Conservation (phyloP, 768 basidiomycete species). For the Gloeopeniophorella convolvens region DNA sequence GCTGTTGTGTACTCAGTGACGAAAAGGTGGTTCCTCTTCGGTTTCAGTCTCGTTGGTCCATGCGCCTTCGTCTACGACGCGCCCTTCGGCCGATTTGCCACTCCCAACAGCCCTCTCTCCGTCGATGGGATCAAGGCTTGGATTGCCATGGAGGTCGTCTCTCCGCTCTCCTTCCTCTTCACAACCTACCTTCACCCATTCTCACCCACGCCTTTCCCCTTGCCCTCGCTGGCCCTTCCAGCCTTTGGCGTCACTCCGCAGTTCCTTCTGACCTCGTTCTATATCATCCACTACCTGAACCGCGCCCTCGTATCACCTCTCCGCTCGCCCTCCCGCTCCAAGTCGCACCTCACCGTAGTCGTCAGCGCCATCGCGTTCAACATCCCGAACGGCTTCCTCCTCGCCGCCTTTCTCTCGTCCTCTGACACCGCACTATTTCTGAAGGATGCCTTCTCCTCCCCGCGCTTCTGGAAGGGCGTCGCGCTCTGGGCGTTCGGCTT, state of each 20-base stretch:
- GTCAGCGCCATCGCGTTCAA: conserved; percentile 60
- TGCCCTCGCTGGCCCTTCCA: conserved; percentile 35
- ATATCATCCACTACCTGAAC: conserved; percentile 74
- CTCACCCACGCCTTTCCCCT: conserved; percentile 28
- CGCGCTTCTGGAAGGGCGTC: conserved; percentile 58
- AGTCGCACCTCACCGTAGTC: conserved; percentile 62
- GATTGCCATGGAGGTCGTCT: conserved; percentile 72
- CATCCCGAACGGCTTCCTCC: conserved; percentile 57
- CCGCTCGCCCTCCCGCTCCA: conserved; percentile 72
- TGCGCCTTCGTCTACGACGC: conserved; percentile 54
- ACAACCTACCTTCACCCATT: conserved; percentile 45
- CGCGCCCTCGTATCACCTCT: conserved; percentile 76
- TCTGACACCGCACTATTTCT: conserved; percentile 42
- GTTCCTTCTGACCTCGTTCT: conserved; percentile 48
- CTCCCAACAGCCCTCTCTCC: conserved; percentile 40
- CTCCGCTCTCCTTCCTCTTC: conserved; percentile 50
- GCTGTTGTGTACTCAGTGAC: neutral
- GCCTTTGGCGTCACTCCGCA: conserved; percentile 7
- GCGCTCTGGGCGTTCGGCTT: conserved; percentile 67
- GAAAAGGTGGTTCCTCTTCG: conserved; percentile 15
- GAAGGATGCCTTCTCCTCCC: conserved; percentile 26
- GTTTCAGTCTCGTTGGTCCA: conserved; percentile 24
- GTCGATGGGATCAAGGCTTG: conserved; percentile 55
- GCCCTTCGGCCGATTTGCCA: conserved; percentile 75
- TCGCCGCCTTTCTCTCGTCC: conserved; percentile 67